Conservation (phyloP, 106 monocot genomes). For the Platanthera guangdongensis region DNA sequence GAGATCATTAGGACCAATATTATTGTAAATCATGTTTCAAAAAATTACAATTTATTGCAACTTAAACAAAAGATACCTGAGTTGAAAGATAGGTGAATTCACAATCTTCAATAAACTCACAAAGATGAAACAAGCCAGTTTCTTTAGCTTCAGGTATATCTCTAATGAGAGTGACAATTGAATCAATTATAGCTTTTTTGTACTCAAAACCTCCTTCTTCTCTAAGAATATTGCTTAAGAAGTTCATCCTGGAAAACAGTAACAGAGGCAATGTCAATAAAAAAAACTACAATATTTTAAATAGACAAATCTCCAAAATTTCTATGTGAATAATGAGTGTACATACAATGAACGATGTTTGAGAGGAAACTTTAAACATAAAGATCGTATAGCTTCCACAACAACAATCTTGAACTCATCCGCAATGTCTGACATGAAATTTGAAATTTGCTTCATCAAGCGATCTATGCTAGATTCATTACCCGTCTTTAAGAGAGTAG, state of each 20-base stretch:
- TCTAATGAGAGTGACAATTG: conserved; percentile 89
- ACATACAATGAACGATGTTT: conserved; percentile 93
- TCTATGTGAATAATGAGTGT: not conserved
- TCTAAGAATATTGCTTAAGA: conserved; percentile 96
- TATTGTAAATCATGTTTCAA: not conserved
- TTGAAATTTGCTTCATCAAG: conserved; percentile 97
- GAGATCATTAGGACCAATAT: not conserved
- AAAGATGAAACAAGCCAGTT: conserved; percentile 91
- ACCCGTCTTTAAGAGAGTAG: conserved; percentile 94
- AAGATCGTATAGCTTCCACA: conserved; percentile 92
- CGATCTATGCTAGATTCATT: conserved; percentile 98
- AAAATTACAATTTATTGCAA: not conserved
- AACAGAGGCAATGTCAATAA: conserved; percentile 3
- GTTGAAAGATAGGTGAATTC: conserved; percentile 98
- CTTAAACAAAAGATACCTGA: conserved; percentile 49
- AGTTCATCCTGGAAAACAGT: conserved; percentile 77
- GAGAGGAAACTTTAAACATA: conserved; percentile 95
- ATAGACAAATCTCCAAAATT: not conserved
- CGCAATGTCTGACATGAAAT: conserved; percentile 98
- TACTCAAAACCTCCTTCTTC: conserved; percentile 99
- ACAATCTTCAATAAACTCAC: conserved; percentile 99
- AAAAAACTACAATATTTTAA: not conserved
- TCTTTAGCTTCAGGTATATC: conserved; percentile 99
- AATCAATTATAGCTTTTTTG: conserved; percentile 98
- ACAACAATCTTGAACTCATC: conserved; percentile 99